phyloP scores from a whole-genome alignment of 2,329 filamentous ascomycete genomes.

The Pezicula radicicola region DNA sequence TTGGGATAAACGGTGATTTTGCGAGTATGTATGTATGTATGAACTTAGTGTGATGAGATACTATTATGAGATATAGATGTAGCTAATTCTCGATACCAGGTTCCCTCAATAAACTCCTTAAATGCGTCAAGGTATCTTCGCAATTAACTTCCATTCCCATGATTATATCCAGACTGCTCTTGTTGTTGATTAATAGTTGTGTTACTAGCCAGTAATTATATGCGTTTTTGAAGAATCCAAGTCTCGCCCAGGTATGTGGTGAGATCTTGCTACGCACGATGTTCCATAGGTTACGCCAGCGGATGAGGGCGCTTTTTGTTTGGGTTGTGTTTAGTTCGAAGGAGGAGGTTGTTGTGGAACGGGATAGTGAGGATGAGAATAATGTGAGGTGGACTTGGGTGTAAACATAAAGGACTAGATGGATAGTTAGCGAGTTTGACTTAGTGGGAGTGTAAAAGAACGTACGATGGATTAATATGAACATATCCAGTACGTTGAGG shows the following conservation, averaged over 20 bases:
- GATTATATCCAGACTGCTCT: constrained; percentile 12
- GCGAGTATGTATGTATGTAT: neutral
- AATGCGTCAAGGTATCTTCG: constrained; percentile 16
- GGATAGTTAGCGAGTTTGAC: neutral
- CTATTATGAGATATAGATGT: neutral
- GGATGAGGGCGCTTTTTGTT: constrained; percentile 15
- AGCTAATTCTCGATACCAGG: neutral
- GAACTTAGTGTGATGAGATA: neutral
- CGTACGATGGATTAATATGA: constrained; percentile 20
- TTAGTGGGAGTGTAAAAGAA: neutral
- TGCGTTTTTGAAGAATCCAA: constrained; percentile 18
- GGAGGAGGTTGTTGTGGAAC: neutral
- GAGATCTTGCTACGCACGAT: constrained; percentile 11
- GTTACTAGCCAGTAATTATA: constrained; percentile 22
- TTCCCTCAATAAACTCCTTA: constrained; percentile 12
- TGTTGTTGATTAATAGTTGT: constrained; percentile 18
- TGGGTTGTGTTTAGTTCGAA: constrained; percentile 12
- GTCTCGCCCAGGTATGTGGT: constrained; percentile 8
- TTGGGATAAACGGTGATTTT: constrained; percentile 2
- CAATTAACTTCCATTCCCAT: constrained; percentile 19
- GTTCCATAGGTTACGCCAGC: constrained; percentile 19
- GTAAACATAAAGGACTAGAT: constrained; percentile 18
- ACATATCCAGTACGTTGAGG: constrained; percentile 19
- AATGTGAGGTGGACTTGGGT: constrained; percentile 16
- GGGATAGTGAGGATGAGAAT: constrained; percentile 9